These are phyloP conservation scores for Aureococcus anophagefferens DNA, from an alignment of 108 stramenopile species.

Conservation along the genomic window DNA sequence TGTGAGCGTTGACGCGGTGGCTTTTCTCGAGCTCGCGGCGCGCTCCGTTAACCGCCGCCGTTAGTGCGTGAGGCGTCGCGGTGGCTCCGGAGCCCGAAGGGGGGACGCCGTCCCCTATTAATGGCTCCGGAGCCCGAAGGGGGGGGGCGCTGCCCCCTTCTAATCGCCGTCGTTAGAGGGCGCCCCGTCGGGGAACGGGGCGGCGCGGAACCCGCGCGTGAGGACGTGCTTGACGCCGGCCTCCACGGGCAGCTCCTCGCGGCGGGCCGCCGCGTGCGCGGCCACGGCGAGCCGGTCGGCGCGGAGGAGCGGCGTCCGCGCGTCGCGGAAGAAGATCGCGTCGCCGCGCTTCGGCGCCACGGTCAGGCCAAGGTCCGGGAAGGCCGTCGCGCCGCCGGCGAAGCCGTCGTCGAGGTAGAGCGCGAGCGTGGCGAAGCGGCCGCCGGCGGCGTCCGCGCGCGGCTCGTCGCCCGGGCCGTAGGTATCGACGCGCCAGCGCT, in stretches of 20 bases:
- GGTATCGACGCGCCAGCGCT: constrained; percentile 20
- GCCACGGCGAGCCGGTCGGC: background rate
- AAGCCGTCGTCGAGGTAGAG: constrained; percentile 22
- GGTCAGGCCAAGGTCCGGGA: constrained; percentile 6
- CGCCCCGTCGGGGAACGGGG: constrained; percentile 16
- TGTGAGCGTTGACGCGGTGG: too few species aligned
- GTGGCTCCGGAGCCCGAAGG: too few species aligned
- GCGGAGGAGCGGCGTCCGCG: constrained; percentile 4
- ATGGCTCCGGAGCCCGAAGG: too few species aligned
- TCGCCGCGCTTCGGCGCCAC: constrained; percentile 8
- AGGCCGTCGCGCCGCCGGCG: constrained; percentile 15
- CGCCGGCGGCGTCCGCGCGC: constrained; percentile 11
- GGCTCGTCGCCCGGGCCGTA: constrained; percentile 5
- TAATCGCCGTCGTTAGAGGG: too few species aligned
- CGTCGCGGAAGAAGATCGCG: constrained; percentile 18
- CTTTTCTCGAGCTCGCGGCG: too few species aligned
- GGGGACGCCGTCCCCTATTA: too few species aligned
- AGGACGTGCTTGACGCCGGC: constrained; percentile 17
- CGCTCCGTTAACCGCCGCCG: too few species aligned
- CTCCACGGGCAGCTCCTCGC: too few species aligned
- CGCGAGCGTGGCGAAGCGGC: constrained; percentile 17
- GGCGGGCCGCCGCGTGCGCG: constrained; percentile 16
- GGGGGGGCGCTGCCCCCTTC: too few species aligned
- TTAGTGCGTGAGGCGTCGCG: too few species aligned
- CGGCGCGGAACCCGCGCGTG: constrained; percentile 20